Evolutionary conservation across 2,329 filamentous ascomycete genomes (phyloP), one percentile per base, ranked within the genome.

Genomic region (Pezizomycotina sp.): DNA sequence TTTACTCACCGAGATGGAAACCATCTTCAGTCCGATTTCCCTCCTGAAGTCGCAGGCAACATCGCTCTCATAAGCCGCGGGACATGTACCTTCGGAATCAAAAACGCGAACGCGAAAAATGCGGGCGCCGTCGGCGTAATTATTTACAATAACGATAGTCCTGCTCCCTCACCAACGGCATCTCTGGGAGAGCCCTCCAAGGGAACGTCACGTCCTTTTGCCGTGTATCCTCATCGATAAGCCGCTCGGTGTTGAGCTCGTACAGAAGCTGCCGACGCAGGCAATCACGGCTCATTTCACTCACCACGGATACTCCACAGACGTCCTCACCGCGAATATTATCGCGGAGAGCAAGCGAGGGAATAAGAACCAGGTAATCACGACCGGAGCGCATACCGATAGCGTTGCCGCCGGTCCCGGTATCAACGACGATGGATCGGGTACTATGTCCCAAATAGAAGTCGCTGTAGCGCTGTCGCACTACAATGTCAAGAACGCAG

Each of bases 401-500:
- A 69, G 65, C 5, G 71, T 75, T 13, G 60, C 62, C 18, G 64
- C 61, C 3, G 71, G 71, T 0, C 71, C 71, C 0, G 71, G 71
- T 4, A 72, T 77, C 58, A 77, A 76, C 53, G 72, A 76, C 52
- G 66, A 77, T 48, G 72, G 71, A 31, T 68, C 63, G 9, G 71
- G 71, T 12, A 62, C 63, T 2, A 64, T 72, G 43, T 64, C 63
- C 15, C 60, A 73, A 32, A 60, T 76, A 6, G 68, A 70, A 34
- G 60, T 72, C 19, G 71, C 71, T 6, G 62, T 64, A 16, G 63
- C 65, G n/a, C 61, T 76, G 20, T 62, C 66, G n/a, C 59, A 62
- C 27, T 74, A 62, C 54, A 55, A 54, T 4, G 62, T 69, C 37
- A 71, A 64, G 42, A 70, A 72, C 50, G 63, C 64, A 21, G 65